These are phyloP conservation scores for Xerocomus spinulosus DNA, from an alignment of 768 basidiomycete genomes.

Conservation along the genomic window DNA sequence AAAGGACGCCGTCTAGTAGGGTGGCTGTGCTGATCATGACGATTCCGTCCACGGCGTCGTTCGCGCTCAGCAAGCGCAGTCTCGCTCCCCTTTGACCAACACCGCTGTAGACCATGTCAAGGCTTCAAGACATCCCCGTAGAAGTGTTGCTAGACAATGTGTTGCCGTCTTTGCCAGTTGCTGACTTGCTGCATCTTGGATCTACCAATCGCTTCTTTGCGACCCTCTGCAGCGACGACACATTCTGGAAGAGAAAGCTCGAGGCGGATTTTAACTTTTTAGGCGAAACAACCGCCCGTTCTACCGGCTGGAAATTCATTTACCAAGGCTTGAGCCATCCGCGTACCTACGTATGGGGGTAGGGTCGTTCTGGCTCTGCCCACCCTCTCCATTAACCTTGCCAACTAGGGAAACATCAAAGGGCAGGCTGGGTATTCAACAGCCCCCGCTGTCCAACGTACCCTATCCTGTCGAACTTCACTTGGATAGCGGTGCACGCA, in stretches of 20 bases:
- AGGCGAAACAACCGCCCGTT: conserved; percentile 64
- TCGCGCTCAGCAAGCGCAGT: too few relatives aligned
- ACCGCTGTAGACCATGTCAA: conserved; percentile 28
- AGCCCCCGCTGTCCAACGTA: conserved; percentile 39
- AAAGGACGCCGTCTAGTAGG: too few relatives aligned
- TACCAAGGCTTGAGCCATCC: conserved; percentile 65
- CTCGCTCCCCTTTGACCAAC: not conserved
- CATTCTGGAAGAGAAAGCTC: conserved; percentile 72
- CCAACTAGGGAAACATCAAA: conserved; percentile 50
- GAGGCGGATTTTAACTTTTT: conserved; percentile 75
- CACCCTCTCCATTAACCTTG: conserved; percentile 1
- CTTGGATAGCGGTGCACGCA: conserved; percentile 49
- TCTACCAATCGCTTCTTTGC: conserved; percentile 65
- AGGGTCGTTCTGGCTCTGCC: conserved; percentile 13
- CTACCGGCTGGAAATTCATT: conserved; percentile 74
- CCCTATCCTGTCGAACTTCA: conserved; percentile 63
- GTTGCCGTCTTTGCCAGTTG: conserved; percentile 49
- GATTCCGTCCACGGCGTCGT: too few relatives aligned
- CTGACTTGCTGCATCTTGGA: conserved; percentile 55
- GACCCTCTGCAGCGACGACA: conserved; percentile 60
- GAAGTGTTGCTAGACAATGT: conserved; percentile 79
- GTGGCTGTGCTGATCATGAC: conserved; percentile 23
- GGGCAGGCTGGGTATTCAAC: conserved; percentile 57
- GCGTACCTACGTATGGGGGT: conserved; percentile 59
- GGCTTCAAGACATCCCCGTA: conserved; percentile 55